Base-by-base conservation (phyloP, 1,139 yeast genomes). In the Candida sp. region DNA sequence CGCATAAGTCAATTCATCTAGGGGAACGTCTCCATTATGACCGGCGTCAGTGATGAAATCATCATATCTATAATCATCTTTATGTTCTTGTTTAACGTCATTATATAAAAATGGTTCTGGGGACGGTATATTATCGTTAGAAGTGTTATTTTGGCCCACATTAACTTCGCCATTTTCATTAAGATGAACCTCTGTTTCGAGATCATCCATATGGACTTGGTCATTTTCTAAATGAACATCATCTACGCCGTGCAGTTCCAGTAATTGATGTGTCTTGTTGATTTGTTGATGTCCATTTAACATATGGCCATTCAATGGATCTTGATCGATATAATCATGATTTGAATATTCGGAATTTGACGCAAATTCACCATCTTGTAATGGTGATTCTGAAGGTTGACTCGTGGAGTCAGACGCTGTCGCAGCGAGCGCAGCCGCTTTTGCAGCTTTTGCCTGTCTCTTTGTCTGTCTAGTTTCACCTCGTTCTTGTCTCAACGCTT, bases 401-500 rank as follows among this genome's bases (percentile, higher is more conserved):
- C 41, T 40, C 2, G 44, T 41, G n/a, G 41, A 47, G 19, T 46
- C 48, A 5, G 52, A 45, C 5, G 50, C 53, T 3, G 53, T 55
- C 6, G 34, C 34, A 32, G 50, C 55, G 21, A 56, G 57, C 5
- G 61, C 61, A 4, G 57, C 58, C 1, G 58, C 58, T 12, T 58
- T 57, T 29, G 59, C 61, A 40, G 62, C 58, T 44, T 64, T 60
- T 48, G 67, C 56, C 56, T 60, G 74, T 53, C 64, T 68, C 59
- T 68, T 73, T 2, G 71, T 57, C 36, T 66, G 58, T 43, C 77
- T 67, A 5, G 73, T 57, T 47, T 81, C 84, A 2, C 83, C 81
- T 45, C 83, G 63, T 52, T 79, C 85, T 53, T 82, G 84, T 55
- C 75, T 77, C 50, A 82, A 55, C 2, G 87, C 87, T 54, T 86